phyloP scores from a whole-genome alignment of 805 yeast genomes.

The Pichia cabralensis region DNA sequence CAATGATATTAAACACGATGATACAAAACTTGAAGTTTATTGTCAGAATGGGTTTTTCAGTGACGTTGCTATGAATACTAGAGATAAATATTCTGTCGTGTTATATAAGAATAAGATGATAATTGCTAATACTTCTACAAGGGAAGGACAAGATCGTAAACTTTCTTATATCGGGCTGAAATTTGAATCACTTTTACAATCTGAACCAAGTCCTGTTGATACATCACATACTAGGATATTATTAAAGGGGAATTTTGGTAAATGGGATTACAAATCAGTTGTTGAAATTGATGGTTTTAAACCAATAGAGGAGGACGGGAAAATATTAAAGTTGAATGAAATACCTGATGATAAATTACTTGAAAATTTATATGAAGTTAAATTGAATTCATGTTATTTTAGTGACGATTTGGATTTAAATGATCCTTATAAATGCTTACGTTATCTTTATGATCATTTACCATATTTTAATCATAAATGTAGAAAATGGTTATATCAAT shows the following conservation, averaged over 20 bases:
- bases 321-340: neutral
- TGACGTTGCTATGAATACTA: conserved; percentile 4
- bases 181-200: conserved; percentile 10
- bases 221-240: conserved; percentile 9
- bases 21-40: conserved; percentile 1
- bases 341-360: no score
- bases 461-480: conserved; percentile 4
- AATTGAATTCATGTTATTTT: no score
- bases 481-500: conserved; percentile 9
- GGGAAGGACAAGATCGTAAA: conserved; percentile 4
- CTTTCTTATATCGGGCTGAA: conserved; percentile 11
- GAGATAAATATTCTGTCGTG: conserved; percentile 7
- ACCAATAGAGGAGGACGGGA: neutral
- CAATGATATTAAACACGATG: no score
- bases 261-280: conserved; percentile 8
- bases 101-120: conserved; percentile 7
- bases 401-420: no score
- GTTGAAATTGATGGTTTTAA: conserved; percentile 10
- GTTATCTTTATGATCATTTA: no score
- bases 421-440: no score
- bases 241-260: conserved; percentile 7
- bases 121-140: conserved; percentile 6
- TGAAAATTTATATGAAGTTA: no score
- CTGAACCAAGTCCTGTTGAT: conserved; percentile 4
- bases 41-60: conserved; percentile 11